A percentile compares a stretch with the other conserved stretches of the same genome.
phyloP scores from a whole-genome alignment of 2,329 filamentous ascomycete species.

The Fusarium incarnatum region DNA sequence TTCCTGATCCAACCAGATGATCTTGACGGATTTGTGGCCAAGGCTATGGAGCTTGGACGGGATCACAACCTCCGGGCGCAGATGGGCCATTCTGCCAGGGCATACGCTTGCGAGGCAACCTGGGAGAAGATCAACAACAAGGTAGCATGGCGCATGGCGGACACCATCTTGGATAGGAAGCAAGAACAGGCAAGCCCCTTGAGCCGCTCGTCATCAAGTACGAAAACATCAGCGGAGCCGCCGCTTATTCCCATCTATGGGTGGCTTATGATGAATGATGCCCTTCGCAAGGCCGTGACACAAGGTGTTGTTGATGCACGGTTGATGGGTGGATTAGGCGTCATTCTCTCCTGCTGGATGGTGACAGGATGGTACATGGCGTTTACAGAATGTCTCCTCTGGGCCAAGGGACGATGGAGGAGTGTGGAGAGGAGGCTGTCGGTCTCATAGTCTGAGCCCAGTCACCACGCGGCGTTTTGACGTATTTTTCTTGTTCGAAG shows the following conservation, averaged over 20 bases:
- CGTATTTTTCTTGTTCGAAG: constrained; percentile 4
- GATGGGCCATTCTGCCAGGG: constrained; percentile 63
- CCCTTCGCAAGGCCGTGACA: constrained; percentile 52
- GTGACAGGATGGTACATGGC: constrained; percentile 62
- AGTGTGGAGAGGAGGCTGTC: constrained; percentile 44
- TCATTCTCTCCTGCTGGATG: constrained; percentile 63
- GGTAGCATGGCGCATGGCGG: constrained; percentile 72
- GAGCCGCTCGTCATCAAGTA: constrained; percentile 19
- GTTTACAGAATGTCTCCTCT: constrained; percentile 60
- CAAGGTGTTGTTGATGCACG: constrained; percentile 57
- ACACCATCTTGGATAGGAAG: constrained; percentile 62
- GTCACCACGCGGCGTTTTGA: constrained; percentile 3
- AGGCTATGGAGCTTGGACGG: constrained; percentile 61
- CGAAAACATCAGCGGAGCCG: constrained; percentile 45
- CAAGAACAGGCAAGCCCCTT: constrained; percentile 44
- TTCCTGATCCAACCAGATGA: constrained; percentile 71
- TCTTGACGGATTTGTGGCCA: constrained; percentile 66
- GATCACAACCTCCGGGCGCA: constrained; percentile 57
- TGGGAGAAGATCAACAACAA: constrained; percentile 80
- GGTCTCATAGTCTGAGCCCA: constrained; percentile 18
- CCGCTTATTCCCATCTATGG: constrained; percentile 56
- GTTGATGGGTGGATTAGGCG: constrained; percentile 57
- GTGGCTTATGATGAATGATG: constrained; percentile 59
- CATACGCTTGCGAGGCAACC: constrained; percentile 70
- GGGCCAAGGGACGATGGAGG: constrained; percentile 52